Evolutionary conservation across 208 protist genomes (phyloP), one percentile per base, ranked within the genome.

Genomic region (Leishmania major): DNA sequence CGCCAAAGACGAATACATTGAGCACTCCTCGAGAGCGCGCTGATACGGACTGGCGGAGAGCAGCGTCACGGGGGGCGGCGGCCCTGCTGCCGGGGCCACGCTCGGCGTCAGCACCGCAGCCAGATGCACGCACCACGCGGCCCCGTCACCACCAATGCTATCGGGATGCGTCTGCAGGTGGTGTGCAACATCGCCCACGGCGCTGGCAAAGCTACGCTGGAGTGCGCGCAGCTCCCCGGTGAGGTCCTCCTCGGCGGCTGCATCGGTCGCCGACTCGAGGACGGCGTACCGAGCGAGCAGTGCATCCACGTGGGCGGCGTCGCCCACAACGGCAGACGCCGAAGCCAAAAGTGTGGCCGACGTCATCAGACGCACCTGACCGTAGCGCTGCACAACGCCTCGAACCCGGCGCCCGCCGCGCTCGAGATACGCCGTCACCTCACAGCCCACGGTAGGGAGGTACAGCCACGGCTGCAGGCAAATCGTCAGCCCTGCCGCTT

Each of bases 331-430:
- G 15, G 55, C 17, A 10, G 76, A 51, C 45, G 75, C 60, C 49
- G 79, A 72, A 22, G 84, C 80, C 73, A 95, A 77, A n/a, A 94
- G 82, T 3, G 86, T 77, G 47, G 86, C 82, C 71, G 88, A 92
- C n/a, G 88, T 91, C 95, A 97, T 97, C 62, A 95, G 87, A 17
- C 95, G 93, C 51, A 96, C 79, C 78, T 92, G 75, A 19, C 86
- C 88, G 57, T 88, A 88, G 22, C 95, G 93, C 86, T 97, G 95
- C 67, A 93, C 84, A 35, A 96, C 74, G 15, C 91, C 93, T 4
- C 93, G 87, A 66, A 95, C 51, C 0, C 72, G 76, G 6, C 86
- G 82, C 2, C 92, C 93, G 22, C 93, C 89, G 3, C 74, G 57
- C 84, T 96, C 92, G 31, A 96, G 43, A 64, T 93, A 93, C 28